Percentiles rank a stretch among this genome's conserved stretches.
Conservation (phyloP, 129 eudicot species). For the Chrysanthemum lavandulifolium region DNA sequence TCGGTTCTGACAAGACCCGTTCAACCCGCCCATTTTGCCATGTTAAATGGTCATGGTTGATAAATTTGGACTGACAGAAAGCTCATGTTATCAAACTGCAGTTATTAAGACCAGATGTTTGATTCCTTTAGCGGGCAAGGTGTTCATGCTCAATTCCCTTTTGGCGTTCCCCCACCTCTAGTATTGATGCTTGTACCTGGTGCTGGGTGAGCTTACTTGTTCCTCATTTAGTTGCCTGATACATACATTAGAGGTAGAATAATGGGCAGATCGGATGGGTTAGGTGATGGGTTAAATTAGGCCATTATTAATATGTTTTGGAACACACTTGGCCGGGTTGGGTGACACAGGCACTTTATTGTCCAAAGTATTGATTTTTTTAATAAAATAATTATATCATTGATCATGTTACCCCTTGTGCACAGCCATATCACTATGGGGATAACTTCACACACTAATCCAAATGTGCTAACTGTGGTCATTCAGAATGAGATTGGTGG, state of each 20-base stretch:
- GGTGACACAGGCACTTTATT: not conserved
- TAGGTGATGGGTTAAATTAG: not conserved
- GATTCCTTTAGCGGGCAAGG: constrained; percentile 79
- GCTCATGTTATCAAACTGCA: no score
- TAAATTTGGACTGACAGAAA: no score
- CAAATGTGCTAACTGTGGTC: no score
- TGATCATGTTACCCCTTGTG: no score
- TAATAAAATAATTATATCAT: no score
- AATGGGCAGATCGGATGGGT: not conserved
- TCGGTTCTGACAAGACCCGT: no score
- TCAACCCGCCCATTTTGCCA: no score
- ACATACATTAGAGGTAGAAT: not conserved
- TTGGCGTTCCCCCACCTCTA: constrained; percentile 90
- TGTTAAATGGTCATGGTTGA: no score
- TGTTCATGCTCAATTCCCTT: constrained; percentile 60
- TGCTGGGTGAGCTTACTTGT: constrained; percentile 63
- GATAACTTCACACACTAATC: no score
- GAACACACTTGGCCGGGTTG: not conserved
- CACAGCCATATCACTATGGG: no score
- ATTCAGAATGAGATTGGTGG: no score
- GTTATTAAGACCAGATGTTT: constrained; percentile 53
- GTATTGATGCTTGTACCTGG: constrained; percentile 99
- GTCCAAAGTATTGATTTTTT: no score
- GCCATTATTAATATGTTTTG: not conserved
- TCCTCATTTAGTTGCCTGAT: not conserved